Base-by-base conservation (phyloP, 2,329 filamentous ascomycete genomes). In the Madurella mycetomatis region DNA sequence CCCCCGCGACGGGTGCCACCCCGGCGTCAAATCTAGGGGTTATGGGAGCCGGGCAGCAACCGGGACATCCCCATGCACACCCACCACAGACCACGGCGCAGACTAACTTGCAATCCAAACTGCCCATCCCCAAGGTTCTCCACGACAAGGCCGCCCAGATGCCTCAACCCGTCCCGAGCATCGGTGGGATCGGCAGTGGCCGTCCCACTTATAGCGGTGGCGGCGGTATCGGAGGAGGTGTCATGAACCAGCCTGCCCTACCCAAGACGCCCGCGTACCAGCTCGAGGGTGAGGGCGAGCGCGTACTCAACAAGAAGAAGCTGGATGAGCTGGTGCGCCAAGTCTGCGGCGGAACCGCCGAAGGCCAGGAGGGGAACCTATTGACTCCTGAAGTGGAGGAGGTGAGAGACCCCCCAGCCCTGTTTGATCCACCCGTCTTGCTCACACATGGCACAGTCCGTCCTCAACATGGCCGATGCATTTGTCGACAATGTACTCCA, bases 221-320 rank as follows among this genome's bases (percentile, higher is more conserved):
- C 18, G 85, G 83, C 49, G 88, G 88, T 59, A 85, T 85, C 7
- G 81, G 87, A 1, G 87, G 87, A 50, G 91, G 91, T 50, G 86
- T 94, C 47, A 88, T 96, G 80, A 86, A 86, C 49, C 91, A 96
- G 66, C 92, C 94, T 0, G 89, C 90, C 2, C 81, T 97, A 57
- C 77, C 85, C 52, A 92, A 91, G 66, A 83, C 90, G 43, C 90
- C 91, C 0, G 84, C 85, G 0, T 95, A 90, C 70, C 88, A 90
- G 53, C 85, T 96, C 55, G 92, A 97, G 68, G 89, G 90, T 31
- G 92, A 96, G 67, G 91, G 90, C 25, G 91, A 96, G 65, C 86
- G 92, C 42, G 88, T 99, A 1, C 77, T 99, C n/a, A 95, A 88
- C 74, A 96, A 96, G 82, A 95, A 95, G 75, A 97, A 96, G 74